phyloP scores from a whole-genome alignment of 2,329 filamentous ascomycete genomes.

The Talaromyces sp. region DNA sequence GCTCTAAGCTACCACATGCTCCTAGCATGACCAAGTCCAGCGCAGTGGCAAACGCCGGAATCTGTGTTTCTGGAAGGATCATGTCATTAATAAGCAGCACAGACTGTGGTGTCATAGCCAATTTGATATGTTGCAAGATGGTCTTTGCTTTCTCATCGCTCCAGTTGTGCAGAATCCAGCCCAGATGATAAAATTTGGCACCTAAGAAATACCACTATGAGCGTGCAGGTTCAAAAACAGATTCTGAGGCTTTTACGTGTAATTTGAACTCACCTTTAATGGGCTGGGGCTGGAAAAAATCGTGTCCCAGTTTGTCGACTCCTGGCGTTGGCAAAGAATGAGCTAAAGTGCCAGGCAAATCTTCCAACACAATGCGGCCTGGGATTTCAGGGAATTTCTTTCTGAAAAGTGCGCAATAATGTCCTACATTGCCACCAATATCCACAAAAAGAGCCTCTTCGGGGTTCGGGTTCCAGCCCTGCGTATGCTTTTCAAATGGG shows the following conservation, averaged over 20 bases:
- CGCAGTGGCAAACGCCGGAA: no score
- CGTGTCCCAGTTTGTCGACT: neutral
- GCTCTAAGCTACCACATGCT: no score
- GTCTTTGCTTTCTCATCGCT: no score
- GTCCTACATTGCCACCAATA: neutral
- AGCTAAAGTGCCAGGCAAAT: neutral
- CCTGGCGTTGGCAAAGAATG: neutral
- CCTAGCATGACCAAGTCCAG: no score
- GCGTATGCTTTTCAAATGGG: neutral
- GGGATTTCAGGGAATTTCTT: neutral
- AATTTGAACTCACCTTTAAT: neutral
- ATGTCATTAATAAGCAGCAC: no score
- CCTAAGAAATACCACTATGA: neutral
- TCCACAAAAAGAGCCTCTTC: neutral
- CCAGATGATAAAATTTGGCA: neutral
- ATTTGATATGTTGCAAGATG: no score
- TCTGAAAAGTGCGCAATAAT: neutral
- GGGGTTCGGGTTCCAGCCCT: neutral
- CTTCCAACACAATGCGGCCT: neutral
- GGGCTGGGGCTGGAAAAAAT: neutral
- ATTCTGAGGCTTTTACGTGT: no score
- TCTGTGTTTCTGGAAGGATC: no score
- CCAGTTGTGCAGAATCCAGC: no score
- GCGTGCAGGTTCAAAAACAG: no score
- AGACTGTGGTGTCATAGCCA: no score